Percentiles rank a stretch among this genome's conserved stretches.
These are phyloP conservation scores for Hibiscus trionum DNA, from an alignment of 345 rosid species.

Conservation along the genomic window DNA sequence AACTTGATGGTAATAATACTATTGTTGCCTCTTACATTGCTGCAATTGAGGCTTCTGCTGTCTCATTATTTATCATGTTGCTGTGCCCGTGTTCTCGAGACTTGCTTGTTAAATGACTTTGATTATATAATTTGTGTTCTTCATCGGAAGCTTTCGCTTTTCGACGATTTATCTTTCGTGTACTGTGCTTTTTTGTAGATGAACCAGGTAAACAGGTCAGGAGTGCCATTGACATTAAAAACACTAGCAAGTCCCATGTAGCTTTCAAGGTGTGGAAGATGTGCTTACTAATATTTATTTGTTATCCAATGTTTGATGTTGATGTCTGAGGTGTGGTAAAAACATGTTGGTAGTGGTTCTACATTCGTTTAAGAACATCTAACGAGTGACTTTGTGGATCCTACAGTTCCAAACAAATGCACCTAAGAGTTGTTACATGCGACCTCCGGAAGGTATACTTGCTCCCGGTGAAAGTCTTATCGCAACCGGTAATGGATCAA, in stretches of 20 bases:
- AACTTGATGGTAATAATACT: too few species aligned
- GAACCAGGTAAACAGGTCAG: constrained; percentile 67
- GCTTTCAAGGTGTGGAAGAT: constrained; percentile 55
- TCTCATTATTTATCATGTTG: not conserved
- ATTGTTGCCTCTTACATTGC: not conserved
- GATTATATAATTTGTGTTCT: not conserved
- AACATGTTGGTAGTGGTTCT: not conserved
- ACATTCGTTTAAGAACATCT: not conserved
- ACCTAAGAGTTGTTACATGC: constrained; percentile 78
- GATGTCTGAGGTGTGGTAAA: constrained; percentile 6
- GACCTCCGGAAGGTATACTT: constrained; percentile 68
- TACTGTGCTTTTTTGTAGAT: constrained; percentile 28
- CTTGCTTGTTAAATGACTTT: constrained; percentile 2
- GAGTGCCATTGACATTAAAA: constrained; percentile 61
- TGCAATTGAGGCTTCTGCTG: not conserved
- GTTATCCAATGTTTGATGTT: too few species aligned
- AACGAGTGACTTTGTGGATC: not conserved
- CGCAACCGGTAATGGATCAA: constrained; percentile 45
- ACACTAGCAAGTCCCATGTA: constrained; percentile 55
- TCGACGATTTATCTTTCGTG: not conserved
- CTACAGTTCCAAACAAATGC: constrained; percentile 73
- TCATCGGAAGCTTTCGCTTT: not conserved
- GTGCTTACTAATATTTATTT: not conserved
- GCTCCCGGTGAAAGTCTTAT: constrained; percentile 62
- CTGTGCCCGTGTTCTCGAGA: not conserved